Evolutionary conservation across 2,329 filamentous ascomycete genomes (phyloP).

Genomic region (Berkeleyomyces rouxiae): DNA sequence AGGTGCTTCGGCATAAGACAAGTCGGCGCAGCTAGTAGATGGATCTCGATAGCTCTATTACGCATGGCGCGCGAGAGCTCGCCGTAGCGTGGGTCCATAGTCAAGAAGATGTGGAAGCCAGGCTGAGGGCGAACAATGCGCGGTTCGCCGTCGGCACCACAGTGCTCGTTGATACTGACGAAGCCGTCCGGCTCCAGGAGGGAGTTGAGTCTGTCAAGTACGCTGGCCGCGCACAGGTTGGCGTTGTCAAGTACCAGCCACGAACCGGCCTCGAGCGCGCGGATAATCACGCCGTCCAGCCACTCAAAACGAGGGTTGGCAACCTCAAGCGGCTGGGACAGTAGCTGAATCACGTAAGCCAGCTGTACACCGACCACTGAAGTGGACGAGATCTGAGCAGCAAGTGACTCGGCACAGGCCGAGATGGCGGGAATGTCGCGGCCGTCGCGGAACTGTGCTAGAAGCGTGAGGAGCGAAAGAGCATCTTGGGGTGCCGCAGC

Average conservation of each 20-base stretch:
- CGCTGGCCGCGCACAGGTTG: constrained; percentile 88
- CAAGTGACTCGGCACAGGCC: constrained; percentile 24
- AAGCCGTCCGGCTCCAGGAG: constrained; percentile 79
- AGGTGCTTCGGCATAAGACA: constrained; percentile 21
- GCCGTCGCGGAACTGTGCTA: constrained; percentile 23
- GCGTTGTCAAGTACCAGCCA: constrained; percentile 96
- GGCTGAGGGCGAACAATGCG: constrained; percentile 67
- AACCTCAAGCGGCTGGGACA: constrained; percentile 37
- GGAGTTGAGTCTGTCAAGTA: constrained; percentile 86
- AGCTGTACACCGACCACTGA: constrained; percentile 32
- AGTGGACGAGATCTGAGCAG: constrained; percentile 25
- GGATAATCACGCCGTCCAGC: constrained; percentile 83
- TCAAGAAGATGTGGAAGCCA: constrained; percentile 83
- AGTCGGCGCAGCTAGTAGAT: constrained; percentile 35
- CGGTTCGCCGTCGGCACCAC: constrained; percentile 63
- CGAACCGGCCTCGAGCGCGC: constrained; percentile 67
- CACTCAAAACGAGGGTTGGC: constrained; percentile 80
- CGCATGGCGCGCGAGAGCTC: constrained; percentile 94
- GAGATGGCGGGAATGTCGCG: constrained; percentile 24
- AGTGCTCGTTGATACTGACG: constrained; percentile 86
- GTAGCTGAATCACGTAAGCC: constrained; percentile 30
- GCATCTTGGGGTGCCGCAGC: constrained; percentile 29
- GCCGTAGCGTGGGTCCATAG: constrained; percentile 79
- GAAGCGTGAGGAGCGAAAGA: constrained; percentile 33
- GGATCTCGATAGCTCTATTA: constrained; percentile 85